Evolutionary conservation across 192 early-diverging fungal species (phyloP), one percentile per base, ranked within the genome.

Genomic region (Funneliformis mosseae): DNA sequence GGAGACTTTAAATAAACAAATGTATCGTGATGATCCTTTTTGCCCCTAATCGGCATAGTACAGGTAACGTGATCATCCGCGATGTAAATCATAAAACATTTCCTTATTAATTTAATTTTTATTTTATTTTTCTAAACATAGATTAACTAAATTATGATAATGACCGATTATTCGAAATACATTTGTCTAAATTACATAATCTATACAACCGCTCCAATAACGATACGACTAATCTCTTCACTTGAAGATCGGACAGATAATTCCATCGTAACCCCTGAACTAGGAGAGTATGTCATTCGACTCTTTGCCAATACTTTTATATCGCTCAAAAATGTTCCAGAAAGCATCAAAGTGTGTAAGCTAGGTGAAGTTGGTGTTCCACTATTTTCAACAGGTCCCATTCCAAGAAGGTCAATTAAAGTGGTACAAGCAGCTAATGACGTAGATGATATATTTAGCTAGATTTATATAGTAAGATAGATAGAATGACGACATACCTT

Each of bases 191-290:
- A 46, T 60, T 71, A 42, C 3, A 59, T 23, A 25, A 61, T 62
- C 87, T 86, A 92, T 50, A 92, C 93, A 82, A 99, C 93, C 11
- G 95, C 92, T 18, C 92, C 90, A 66, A 94, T 92, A 60, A 99
- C 88, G 66, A 90, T 87, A 85, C 92, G 89, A 74, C 91, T 90
- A 45, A 97, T 87, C 50, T 87, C 86, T 18, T 81, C 81, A 76
- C 92, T 90, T 72, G 88, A 84, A 83, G 92, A 92, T 81, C 96
- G 91, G 42, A 95, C 93, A 0, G 93, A 91, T 68, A 99, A 83
- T 83, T 99, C 96, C 90, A 99, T 90, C 4, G 96, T 96, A 33
- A 99, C 97, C 3, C 97, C 97, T 0, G 92, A 85, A 25, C 91
- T 85, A 55, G 92, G 90, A 59, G 92, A 92, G 77, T 91, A 94